These are phyloP conservation scores for Tuber microsphaerosporum DNA, from an alignment of 495 filamentous ascomycete species.

Conservation along the genomic window DNA sequence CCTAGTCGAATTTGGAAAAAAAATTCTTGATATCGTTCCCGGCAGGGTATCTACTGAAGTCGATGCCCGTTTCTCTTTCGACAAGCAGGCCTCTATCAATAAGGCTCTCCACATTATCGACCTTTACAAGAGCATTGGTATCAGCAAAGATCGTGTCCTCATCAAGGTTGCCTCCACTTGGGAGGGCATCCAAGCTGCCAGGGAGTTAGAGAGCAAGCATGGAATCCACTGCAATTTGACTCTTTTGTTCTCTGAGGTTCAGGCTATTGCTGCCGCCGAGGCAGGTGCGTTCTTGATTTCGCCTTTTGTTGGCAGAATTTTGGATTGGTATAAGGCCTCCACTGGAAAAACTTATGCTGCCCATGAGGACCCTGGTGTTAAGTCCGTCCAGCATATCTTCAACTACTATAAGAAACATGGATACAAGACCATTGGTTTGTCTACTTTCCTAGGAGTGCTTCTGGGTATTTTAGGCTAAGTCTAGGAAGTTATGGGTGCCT, in stretches of 20 bases:
- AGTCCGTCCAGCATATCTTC: slow-evolving; percentile 91
- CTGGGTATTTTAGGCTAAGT: slow-evolving; percentile 6
- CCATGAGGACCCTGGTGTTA: slow-evolving; percentile 91
- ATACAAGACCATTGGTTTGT: slow-evolving; percentile 65
- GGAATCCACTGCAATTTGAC: slow-evolving; percentile 97
- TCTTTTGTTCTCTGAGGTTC: slow-evolving; percentile 93
- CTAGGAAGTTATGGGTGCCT: slow-evolving; percentile 90
- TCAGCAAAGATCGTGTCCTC: slow-evolving; percentile 88
- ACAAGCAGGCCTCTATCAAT: slow-evolving; percentile 80
- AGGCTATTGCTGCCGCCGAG: slow-evolving; percentile 95
- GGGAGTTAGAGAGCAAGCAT: slow-evolving; percentile 87
- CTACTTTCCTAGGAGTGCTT: background rate
- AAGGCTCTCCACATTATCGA: slow-evolving; percentile 98
- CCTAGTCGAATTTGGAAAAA: slow-evolving; percentile 92
- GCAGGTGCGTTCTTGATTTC: slow-evolving; percentile 98
- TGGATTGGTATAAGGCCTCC: slow-evolving; percentile 97
- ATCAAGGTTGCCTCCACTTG: slow-evolving; percentile 82
- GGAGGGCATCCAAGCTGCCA: slow-evolving; percentile 97
- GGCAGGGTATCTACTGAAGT: slow-evolving; percentile 99
- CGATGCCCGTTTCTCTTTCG: slow-evolving; percentile 92
- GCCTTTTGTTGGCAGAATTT: slow-evolving; percentile 97
- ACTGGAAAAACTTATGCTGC: slow-evolving; percentile 86
- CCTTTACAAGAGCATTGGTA: slow-evolving; percentile 87
- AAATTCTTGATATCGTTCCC: slow-evolving; percentile 94
- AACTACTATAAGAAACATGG: slow-evolving; percentile 99